Percentiles rank a stretch among this genome's conserved stretches.
phyloP scores from a whole-genome alignment of 2,329 filamentous ascomycete genomes.

The Sporothrix brasiliensis region DNA sequence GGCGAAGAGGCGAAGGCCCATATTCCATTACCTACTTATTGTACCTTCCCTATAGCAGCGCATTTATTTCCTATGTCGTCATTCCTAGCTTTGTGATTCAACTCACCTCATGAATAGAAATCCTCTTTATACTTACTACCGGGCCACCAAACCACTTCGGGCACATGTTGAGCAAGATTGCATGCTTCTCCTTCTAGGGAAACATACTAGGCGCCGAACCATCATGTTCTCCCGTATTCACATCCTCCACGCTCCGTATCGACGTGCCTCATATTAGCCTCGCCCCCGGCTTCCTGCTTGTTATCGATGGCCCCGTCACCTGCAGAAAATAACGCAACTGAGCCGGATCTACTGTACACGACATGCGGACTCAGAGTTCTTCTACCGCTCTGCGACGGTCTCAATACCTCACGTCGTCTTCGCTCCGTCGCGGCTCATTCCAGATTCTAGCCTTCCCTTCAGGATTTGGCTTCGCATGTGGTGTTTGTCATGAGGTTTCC shows the following conservation, averaged over 20 bases:
- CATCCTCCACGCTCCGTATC: not conserved
- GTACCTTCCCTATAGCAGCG: not conserved
- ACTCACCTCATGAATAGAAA: slow-evolving; percentile 30
- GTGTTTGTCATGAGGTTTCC: slow-evolving; percentile 17
- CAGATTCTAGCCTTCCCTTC: slow-evolving; percentile 1
- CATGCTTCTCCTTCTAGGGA: not conserved
- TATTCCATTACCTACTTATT: not conserved
- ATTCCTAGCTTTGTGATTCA: slow-evolving; percentile 26
- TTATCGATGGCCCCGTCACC: not conserved
- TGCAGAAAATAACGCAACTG: not conserved
- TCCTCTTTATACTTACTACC: not conserved
- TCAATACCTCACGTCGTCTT: not conserved
- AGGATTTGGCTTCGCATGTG: slow-evolving; percentile 24
- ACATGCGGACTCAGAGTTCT: not conserved
- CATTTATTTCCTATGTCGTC: slow-evolving; percentile 7
- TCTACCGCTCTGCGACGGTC: not conserved
- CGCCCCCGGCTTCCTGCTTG: not conserved
- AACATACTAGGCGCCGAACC: not conserved
- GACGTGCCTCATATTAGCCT: not conserved
- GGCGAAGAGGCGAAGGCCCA: not conserved
- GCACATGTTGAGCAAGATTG: not conserved
- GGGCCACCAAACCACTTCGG: too few relatives aligned
- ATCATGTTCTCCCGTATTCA: not conserved
- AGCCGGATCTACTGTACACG: not conserved
- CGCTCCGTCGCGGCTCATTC: not conserved